A percentile compares a stretch with the other conserved stretches of the same genome.
Conservation (phyloP, 192 early-diverging fungal species). For the Gorgonomyces haynaldii region DNA sequence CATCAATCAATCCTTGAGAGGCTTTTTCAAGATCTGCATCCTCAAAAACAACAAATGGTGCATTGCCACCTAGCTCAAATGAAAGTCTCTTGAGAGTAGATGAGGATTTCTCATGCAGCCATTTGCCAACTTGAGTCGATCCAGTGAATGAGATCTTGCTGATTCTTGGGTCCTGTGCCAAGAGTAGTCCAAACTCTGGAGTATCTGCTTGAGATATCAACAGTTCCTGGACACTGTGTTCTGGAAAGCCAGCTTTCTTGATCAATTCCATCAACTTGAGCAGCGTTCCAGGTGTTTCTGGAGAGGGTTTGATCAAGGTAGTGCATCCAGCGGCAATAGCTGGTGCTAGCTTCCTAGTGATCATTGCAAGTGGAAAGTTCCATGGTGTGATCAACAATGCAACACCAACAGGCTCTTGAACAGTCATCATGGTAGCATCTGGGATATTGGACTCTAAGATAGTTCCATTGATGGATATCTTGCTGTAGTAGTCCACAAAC, state of each 20-base stretch:
- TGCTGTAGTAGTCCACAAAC: no score
- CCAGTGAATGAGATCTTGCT: constrained; percentile 66
- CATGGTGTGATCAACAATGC: constrained; percentile 18
- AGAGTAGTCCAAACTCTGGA: constrained; percentile 44
- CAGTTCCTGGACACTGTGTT: constrained; percentile 50
- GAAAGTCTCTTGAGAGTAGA: constrained; percentile 51
- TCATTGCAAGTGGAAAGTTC: constrained; percentile 84
- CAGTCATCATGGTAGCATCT: no score
- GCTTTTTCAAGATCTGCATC: constrained; percentile 33
- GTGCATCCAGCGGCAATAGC: constrained; percentile 71
- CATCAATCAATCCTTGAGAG: constrained; percentile 27
- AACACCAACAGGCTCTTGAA: constrained; percentile 11
- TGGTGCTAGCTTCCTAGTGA: constrained; percentile 62
- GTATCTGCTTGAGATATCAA: constrained; percentile 47
- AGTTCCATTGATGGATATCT: no score
- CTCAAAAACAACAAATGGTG: constrained; percentile 37
- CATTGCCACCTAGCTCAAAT: constrained; percentile 41
- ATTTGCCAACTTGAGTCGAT: constrained; percentile 18
- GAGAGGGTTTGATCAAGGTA: constrained; percentile 52
- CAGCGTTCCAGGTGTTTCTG: constrained; percentile 25
- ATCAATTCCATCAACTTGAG: constrained; percentile 20
- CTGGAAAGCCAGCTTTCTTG: constrained; percentile 23
- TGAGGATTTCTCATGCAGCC: constrained; percentile 44
- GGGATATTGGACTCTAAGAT: no score
- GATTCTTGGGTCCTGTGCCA: constrained; percentile 44